phyloP scores from a whole-genome alignment of 495 filamentous ascomycete genomes.

The Tuber calosporum region DNA sequence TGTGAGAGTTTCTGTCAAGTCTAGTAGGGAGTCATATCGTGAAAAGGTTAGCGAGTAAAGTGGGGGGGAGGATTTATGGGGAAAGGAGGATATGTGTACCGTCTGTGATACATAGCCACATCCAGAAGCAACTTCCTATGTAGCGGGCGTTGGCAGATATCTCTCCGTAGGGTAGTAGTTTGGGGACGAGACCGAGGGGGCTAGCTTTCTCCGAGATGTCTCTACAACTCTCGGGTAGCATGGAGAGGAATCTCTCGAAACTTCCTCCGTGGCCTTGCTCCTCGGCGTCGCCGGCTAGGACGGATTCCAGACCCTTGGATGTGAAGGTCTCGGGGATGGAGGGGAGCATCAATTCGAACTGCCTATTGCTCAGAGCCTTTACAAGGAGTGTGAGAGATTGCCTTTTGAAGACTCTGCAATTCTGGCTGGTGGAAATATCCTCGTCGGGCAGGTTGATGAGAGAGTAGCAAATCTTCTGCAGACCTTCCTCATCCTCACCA shows the following conservation, averaged over 20 bases:
- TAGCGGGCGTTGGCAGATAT: conserved; percentile 33
- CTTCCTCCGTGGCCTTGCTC: conserved; percentile 22
- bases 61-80: not conserved
- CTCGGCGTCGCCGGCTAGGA: conserved; percentile 13
- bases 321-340: conserved; percentile 7
- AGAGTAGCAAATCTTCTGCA: not conserved
- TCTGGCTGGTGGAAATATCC: not conserved
- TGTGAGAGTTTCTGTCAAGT: conserved; percentile 36
- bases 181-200: conserved; percentile 38
- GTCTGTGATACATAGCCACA: conserved; percentile 41
- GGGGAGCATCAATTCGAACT: conserved; percentile 27
- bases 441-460: not conserved
- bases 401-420: conserved; percentile 17
- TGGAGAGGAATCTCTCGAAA: conserved; percentile 30
- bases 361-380: conserved; percentile 26
- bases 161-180: conserved; percentile 34
- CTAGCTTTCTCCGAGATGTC: conserved; percentile 37
- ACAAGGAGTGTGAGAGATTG: conserved; percentile 24
- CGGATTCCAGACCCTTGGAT: not conserved
- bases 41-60: conserved; percentile 10
- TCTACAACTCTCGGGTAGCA: conserved; percentile 34
- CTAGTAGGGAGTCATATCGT: too few species aligned
- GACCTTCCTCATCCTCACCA: not conserved
- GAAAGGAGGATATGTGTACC: conserved; percentile 13
- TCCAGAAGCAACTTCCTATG: conserved; percentile 41